Percentiles rank a stretch among this genome's conserved stretches.
phyloP scores from a whole-genome alignment of 805 yeast species.

The Kodamaea leandrae region DNA sequence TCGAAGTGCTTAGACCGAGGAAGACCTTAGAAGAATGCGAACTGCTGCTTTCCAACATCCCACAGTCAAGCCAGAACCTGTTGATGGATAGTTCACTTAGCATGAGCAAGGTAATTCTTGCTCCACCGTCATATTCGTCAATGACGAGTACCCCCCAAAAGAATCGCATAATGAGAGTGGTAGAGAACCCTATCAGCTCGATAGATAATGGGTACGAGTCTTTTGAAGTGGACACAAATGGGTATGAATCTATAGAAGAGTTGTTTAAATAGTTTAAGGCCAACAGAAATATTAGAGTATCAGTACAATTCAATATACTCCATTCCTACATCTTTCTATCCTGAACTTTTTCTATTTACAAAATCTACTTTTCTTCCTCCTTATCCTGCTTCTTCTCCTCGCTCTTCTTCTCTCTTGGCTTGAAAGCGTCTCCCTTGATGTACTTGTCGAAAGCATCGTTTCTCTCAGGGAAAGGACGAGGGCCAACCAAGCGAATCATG shows the following conservation, averaged over 20 bases:
- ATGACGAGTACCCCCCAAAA: not conserved
- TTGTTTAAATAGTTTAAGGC: conserved; percentile 10
- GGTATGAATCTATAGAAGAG: conserved; percentile 15
- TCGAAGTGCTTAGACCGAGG: no score
- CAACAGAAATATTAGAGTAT: no score
- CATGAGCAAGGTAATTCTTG: not conserved
- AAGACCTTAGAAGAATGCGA: no score
- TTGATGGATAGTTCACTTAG: no score
- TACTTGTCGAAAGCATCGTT: conserved; percentile 91
- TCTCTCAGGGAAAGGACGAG: conserved; percentile 73
- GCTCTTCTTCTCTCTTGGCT: conserved; percentile 16
- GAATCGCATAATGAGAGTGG: not conserved
- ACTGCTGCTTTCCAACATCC: no score
- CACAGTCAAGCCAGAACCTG: no score
- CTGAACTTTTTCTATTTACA: conserved; percentile 6
- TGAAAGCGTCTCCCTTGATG: conserved; percentile 52
- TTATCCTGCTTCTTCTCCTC: not conserved
- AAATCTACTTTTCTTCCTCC: not conserved
- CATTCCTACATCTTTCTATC: not conserved
- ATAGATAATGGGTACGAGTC: not conserved
- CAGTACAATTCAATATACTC: conserved; percentile 1
- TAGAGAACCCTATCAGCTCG: no score
- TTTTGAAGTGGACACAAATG: conserved; percentile 3
- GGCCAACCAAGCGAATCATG: conserved; percentile 72
- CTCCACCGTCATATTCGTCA: no score